Evolutionary conservation across 2,329 filamentous ascomycete genomes (phyloP).

Genomic region (Pseudogymnoascus sp.): DNA sequence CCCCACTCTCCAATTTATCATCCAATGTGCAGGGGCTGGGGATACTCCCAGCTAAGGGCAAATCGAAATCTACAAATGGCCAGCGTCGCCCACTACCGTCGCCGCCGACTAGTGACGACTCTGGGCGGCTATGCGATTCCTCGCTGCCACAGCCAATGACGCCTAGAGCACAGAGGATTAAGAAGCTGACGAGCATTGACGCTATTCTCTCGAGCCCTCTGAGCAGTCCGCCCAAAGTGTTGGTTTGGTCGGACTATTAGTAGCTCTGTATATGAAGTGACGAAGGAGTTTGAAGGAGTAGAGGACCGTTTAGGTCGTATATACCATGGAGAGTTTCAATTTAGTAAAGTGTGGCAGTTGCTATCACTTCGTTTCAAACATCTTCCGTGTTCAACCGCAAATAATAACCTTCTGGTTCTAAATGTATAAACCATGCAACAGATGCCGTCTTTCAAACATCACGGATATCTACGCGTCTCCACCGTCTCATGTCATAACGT

Average conservation of each 20-base stretch:
- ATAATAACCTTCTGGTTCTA: not conserved
- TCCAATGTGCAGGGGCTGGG: not conserved
- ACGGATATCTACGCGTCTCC: not conserved
- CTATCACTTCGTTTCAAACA: not conserved
- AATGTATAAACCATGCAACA: not conserved
- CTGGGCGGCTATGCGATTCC: not conserved
- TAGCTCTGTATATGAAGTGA: not conserved
- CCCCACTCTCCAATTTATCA: not conserved
- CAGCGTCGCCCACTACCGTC: conserved; percentile 11
- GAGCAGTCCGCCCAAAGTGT: not conserved
- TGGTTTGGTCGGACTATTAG: not conserved
- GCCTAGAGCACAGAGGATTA: conserved; percentile 17
- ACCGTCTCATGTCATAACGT: not conserved
- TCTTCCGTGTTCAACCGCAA: not conserved
- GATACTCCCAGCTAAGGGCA: not conserved
- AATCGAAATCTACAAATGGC: not conserved
- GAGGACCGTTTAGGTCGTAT: not conserved
- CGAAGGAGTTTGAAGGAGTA: not conserved
- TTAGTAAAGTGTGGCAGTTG: not conserved
- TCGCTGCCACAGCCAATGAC: conserved; percentile 12
- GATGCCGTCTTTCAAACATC: not conserved
- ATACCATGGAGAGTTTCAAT: not conserved
- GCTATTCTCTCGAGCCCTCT: conserved; percentile 15
- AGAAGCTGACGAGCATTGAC: conserved; percentile 20
- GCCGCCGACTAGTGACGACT: conserved; percentile 13